These are phyloP conservation scores for Cupressus sempervirens DNA, from an alignment of 75 land plant species.

Conservation along the genomic window DNA sequence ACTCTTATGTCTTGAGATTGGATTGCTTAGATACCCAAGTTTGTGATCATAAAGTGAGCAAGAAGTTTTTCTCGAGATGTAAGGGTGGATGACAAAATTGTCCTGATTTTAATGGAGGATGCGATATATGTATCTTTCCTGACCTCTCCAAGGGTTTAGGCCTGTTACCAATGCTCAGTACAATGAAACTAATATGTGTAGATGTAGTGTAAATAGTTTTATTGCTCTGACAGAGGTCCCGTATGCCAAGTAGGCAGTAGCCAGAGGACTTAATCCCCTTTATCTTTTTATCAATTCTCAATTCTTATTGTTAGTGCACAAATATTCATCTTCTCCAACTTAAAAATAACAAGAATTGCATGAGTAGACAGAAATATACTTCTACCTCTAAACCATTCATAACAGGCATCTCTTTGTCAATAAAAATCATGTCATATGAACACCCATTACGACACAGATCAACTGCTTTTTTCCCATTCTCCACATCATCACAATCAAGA, in stretches of 20 bases:
- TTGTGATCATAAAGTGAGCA: too few relatives aligned
- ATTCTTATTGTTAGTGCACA: background rate
- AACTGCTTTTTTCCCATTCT: slow-evolving; percentile 55
- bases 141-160: background rate
- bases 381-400: slow-evolving; percentile 60
- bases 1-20: too few relatives aligned
- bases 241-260: background rate
- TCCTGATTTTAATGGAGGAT: background rate
- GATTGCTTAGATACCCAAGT: too few relatives aligned
- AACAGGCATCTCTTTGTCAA: slow-evolving; percentile 69
- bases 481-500: slow-evolving; percentile 31
- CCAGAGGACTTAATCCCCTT: background rate
- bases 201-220: background rate
- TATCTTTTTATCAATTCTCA: background rate
- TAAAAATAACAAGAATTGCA: background rate
- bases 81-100: too few relatives aligned
- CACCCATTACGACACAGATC: slow-evolving; percentile 29
- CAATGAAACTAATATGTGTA: background rate
- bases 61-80: too few relatives aligned
- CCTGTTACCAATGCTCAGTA: too few relatives aligned
- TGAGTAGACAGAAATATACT: background rate
- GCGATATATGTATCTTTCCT: background rate
- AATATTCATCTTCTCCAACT: background rate
- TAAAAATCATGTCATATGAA: slow-evolving; percentile 38
- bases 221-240: background rate